Evolutionary conservation across 169 alveolate genomes (phyloP), one percentile per base, ranked within the genome.

Genomic region (Cryptosporidium meleagridis): DNA sequence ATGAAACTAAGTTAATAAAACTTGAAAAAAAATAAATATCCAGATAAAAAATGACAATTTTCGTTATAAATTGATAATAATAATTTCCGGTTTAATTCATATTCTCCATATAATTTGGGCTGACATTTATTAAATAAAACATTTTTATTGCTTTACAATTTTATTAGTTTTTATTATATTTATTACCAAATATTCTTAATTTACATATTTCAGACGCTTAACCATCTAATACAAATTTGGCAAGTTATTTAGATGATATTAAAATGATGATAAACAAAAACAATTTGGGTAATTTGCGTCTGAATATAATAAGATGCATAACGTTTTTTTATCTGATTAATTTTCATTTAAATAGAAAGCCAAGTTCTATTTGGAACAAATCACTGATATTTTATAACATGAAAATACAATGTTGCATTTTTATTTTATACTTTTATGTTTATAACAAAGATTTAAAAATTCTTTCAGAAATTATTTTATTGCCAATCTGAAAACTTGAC

Each of bases 231-330:
- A 48, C 23, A 55, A 55, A 21, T 18, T n/a, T n/a, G 31, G 37
- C 14, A n/a, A 55, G 8, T 44, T 69, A 14, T 37, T 69, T 48
- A 35, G 31, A 51, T 48, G 18, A 35, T 33, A 73, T 53, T 59
- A 39, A 73, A 37, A 37, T 62, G 73, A 80, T 80, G 89, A 80
- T 80, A 65, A 62, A 80, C 26, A 61, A 45, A 65, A 80, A 80
- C 75, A 80, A 61, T 62, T 80, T 61, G 89, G 89, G 89, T 80
- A 80, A 80, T 80, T 80, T 80, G 89, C 89, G 62, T 80, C 89
- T 80, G 89, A 80, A 61, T 33, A 12, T 59, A 23, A 73, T 29
- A 44, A 71, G 85, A 71, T 71, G 85, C 67, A 71, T 31, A 71
- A 52, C 48, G 85, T 71, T 71, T 70, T 71, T 51, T 23, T 35